Conservation (phyloP, 345 rosid genomes). For the Salix exigua region DNA sequence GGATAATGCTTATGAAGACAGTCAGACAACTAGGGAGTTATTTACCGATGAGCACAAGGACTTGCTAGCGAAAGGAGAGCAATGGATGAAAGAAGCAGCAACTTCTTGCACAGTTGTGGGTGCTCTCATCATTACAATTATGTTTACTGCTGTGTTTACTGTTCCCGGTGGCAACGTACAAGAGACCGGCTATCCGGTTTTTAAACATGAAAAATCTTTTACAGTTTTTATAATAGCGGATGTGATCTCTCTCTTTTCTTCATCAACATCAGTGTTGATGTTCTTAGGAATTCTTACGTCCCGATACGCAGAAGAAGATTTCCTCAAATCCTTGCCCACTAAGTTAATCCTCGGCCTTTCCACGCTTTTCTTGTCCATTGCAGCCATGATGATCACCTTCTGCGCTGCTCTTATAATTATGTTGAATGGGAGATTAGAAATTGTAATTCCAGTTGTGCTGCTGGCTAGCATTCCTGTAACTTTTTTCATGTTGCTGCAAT, state of each 20-base stretch:
- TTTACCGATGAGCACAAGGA: not conserved
- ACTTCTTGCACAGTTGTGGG: not conserved
- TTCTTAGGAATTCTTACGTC: not conserved
- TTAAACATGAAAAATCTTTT: not conserved
- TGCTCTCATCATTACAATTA: not conserved
- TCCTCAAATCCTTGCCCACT: too few species aligned
- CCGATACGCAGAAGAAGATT: not conserved
- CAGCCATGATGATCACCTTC: not conserved
- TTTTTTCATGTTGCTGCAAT: not conserved
- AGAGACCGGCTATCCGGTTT: not conserved
- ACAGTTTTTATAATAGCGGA: not conserved
- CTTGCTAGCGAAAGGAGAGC: not conserved
- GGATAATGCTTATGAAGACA: rapidly evolving
- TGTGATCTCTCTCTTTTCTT: not conserved
- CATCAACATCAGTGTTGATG: not conserved
- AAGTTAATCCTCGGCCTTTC: not conserved
- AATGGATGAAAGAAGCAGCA: not conserved
- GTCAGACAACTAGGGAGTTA: not conserved
- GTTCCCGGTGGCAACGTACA: not conserved
- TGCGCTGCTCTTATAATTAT: not conserved
- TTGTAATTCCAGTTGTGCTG: not conserved
- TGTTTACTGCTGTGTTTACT: not conserved
- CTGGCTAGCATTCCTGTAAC: not conserved
- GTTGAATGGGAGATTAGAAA: not conserved
- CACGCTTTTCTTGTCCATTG: not conserved